Base-by-base conservation (phyloP, 176 grass and related monocot genomes). In the Triticum aestivum region DNA sequence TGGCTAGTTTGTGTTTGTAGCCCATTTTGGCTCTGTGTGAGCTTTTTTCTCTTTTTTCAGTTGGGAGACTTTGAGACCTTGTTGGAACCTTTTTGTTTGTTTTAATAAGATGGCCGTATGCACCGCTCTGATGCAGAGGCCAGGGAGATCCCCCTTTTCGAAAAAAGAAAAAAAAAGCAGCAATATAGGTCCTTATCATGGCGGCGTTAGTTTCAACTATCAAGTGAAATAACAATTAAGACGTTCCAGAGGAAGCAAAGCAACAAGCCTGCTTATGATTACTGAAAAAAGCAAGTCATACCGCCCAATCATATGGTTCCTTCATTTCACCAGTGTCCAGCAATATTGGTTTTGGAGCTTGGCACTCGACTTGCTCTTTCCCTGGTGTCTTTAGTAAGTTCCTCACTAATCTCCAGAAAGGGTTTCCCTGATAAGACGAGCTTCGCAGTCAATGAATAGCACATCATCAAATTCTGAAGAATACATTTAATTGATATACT, bases 261-360 rank as follows among this genome's bases (percentile, higher is more conserved):
- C 51, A 52, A 64, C 11, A 59, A 61, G 54, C 8, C 4, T 78
- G 84, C 49, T 32, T 47, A 39, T 21, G 13, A 71, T 82, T 83
- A 51, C 38, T 81, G n/a, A 72, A 38, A 73, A 84, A 69, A 42
- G 67, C 76, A 85, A 79, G 75, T 82, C 88, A 80, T 92, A 99
- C 97, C 29, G 97, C 97, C 97, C 97, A 99, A 88, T 86, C 90
- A 86, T 96, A 99, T 65, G 97, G 97, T 69, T 85, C 81, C 75
- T 91, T 89, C 97, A 99, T 99, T 92, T 99, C 97, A 78, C 97
- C 97, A 12, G 92, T 98, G 67, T 98, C 97, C 38, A 98, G 97
- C 82, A 99, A 92, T 86, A 99, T 94, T 76, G 97, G 97, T 81
- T 99, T 99, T 64, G 97, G 97, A 90, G 86, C 68, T 78, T 99